Evolutionary conservation across 2,329 filamentous ascomycete genomes (phyloP), one percentile per base, ranked within the genome.

Genomic region (Aspergillus thermomutatus): DNA sequence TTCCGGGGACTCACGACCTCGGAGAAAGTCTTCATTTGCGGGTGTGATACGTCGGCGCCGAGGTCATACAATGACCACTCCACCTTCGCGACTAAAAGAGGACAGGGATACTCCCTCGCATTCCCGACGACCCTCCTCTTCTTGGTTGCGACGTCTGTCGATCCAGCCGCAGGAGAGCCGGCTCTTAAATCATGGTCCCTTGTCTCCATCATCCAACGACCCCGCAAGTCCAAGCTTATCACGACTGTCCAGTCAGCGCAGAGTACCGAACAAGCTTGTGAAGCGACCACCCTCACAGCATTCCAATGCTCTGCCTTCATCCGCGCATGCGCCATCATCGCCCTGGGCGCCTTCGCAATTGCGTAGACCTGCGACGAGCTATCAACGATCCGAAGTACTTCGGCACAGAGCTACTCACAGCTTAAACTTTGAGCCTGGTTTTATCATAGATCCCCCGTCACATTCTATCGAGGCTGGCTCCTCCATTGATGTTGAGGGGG

Each of bases 301-400:
- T 61, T 75, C 75, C 46, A 69, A 80, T 50, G 72, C 70, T 53
- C 71, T 77, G 57, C 69, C 76, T 11, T 67, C 74, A 11, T 63
- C 67, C 49, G 49, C 61, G 17, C 64, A 62, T 28, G 55, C 59
- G 17, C 68, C 71, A 8, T 68, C 65, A 25, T 65, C 77, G 34
- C 74, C 72, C 23, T 76, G 78, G 31, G 73, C 75, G 55, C 71
- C 80, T n/a, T 74, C 81, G 4, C 77, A 77, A 25, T 76, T 86
- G 55, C 80, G 81, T 55, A 78, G 85, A 57, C 85, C 85, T 48
- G 83, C 83, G 17, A 87, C 85, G 11, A 87, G 85, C 69, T 82
- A 87, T 69, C 83, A 87, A 67, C 77, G 85, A 52, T 83, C 82
- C 26, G 80, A 80, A 48, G 81, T 80, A 8, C 73, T 83, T 58